A percentile compares a stretch with the other conserved stretches of the same genome.
phyloP scores from a whole-genome alignment of 2,329 filamentous ascomycete genomes.

The Leptographium procerum region DNA sequence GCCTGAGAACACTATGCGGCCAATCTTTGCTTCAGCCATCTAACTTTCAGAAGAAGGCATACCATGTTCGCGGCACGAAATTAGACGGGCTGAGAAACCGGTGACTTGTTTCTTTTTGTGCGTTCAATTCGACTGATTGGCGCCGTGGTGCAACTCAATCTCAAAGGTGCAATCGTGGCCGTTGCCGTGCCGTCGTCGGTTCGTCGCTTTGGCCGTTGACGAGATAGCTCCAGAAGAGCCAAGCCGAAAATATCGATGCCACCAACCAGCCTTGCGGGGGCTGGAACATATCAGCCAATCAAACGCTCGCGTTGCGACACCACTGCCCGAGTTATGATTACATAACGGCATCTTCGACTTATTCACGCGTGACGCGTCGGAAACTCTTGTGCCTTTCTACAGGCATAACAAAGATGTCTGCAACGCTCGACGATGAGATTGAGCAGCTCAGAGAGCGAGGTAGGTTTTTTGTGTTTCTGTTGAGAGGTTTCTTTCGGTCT shows the following conservation, averaged over 20 bases:
- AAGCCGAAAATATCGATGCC: background rate
- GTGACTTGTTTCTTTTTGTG: background rate
- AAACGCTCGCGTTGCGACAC: background rate
- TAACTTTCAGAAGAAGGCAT: background rate
- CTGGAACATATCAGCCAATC: background rate
- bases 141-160: background rate
- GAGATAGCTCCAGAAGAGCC: background rate
- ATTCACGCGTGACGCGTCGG: background rate
- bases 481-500: slow-evolving; percentile 4
- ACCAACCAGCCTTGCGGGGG: slow-evolving; percentile 2
- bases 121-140: background rate
- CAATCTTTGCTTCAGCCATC: background rate
- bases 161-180: background rate
- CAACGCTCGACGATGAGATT: slow-evolving; percentile 32
- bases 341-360: background rate
- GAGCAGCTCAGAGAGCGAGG: slow-evolving; percentile 29
- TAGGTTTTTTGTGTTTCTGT: slow-evolving; percentile 13
- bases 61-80: background rate
- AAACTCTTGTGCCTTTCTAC: background rate
- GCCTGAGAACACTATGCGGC: background rate
- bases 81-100: background rate
- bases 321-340: background rate
- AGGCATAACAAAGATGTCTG: slow-evolving; percentile 1
- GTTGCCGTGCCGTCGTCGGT: background rate
- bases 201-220: too few species aligned